Evolutionary conservation across 1,284 basidiomycete species (phyloP), one percentile per base, ranked within the genome.

Genomic region (Cerrena zonata): DNA sequence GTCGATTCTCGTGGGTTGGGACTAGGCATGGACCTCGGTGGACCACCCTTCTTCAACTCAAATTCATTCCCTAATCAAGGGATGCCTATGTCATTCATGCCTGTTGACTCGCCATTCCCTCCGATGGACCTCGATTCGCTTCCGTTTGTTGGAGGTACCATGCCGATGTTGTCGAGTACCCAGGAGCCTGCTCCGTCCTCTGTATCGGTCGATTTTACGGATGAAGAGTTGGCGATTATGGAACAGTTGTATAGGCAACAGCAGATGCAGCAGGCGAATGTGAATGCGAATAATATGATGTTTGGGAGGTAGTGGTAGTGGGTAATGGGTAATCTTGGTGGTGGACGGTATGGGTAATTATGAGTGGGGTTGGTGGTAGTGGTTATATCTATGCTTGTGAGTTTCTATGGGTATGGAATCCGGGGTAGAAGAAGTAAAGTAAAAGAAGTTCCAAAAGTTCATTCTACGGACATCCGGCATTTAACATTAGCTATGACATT

Each of bases 191-290:
- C 43, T 27, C 10, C 39, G 24, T 44, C 26, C 27, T 11, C 42
- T 22, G 45, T 44, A 24, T 19, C 59, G 43, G 53, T 64, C 24
- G 61, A 60, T 47, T 63, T 62, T 42, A 61, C 56, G 51, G 51
- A 56, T 42, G 61, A 62, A 48, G 63, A 65, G 56, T 52, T 63
- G 25, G 61, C 61, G 47, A 56, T 63, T 41, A 65, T 65, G 61
- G 61, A 65, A 52, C 60, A 63, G 58, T 59, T 65, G 41, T 38
- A 58, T 45, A 42, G 58, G 48, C 60, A 62, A 53, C 61, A 65
- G 56, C 43, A 46, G 49, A 19, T 22, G 41, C 5, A 22, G 7
- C 41, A 42, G 41, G 41, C 11, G 18, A 40, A 18, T 15, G 37
- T 39, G 37, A 39, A 39, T 21, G n/a, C 37, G 4, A 23, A 19